These are phyloP conservation scores for Ustilago curta DNA, from an alignment of 1,284 basidiomycete genomes.

Conservation along the genomic window DNA sequence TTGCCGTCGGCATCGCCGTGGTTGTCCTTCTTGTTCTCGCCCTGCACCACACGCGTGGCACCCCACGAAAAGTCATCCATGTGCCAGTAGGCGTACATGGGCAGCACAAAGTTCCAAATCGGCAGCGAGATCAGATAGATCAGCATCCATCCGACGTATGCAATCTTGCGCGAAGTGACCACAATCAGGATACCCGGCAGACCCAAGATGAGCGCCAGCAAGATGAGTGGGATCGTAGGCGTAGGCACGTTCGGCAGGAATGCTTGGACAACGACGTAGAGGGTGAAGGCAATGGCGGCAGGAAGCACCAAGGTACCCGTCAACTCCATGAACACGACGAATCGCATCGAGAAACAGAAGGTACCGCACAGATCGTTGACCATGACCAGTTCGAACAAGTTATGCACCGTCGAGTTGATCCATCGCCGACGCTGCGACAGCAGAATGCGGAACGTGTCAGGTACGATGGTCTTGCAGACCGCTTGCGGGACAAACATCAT, in stretches of 20 bases:
- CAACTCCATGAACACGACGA: slow-evolving; percentile 71
- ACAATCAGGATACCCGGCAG: slow-evolving; percentile 71
- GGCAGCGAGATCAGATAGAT: slow-evolving; percentile 71
- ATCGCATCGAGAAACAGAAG: slow-evolving; percentile 72
- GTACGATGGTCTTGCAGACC: slow-evolving; percentile 72
- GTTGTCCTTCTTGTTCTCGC: slow-evolving; percentile 64
- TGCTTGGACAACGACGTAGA: slow-evolving; percentile 68
- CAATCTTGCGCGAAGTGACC: slow-evolving; percentile 70
- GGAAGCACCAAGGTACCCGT: slow-evolving; percentile 71
- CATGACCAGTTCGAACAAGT: slow-evolving; percentile 71
- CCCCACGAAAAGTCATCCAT: slow-evolving; percentile 72
- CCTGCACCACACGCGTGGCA: slow-evolving; percentile 69
- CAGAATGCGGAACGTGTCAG: slow-evolving; percentile 71
- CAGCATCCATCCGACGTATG: slow-evolving; percentile 71
- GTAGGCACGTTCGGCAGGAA: slow-evolving; percentile 54
- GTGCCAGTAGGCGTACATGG: slow-evolving; percentile 69
- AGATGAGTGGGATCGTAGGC: slow-evolving; percentile 64
- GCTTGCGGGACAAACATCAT: slow-evolving; percentile 72
- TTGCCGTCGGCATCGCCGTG: slow-evolving; percentile 76
- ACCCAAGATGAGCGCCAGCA: slow-evolving; percentile 71
- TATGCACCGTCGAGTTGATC: slow-evolving; percentile 73
- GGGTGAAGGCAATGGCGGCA: slow-evolving; percentile 71
- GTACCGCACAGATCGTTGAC: slow-evolving; percentile 72
- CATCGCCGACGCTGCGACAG: slow-evolving; percentile 71
- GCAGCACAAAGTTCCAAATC: slow-evolving; percentile 71